phyloP scores from a whole-genome alignment of 495 filamentous ascomycete species.

The Trichoderma parareesei region DNA sequence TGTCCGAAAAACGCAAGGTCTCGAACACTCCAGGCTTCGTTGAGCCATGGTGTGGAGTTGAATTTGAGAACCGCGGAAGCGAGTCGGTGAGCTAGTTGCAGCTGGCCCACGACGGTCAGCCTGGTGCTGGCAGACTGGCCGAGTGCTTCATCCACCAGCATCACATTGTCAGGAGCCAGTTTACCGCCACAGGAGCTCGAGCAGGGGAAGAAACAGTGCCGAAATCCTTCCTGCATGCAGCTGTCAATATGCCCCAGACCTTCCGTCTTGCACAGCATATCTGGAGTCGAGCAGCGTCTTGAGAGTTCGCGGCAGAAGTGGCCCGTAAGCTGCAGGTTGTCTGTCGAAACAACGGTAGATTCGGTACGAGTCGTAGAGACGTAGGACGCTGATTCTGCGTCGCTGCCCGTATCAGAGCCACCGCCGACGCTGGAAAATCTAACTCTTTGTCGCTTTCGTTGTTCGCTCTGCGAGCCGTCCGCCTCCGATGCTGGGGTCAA shows the following conservation, averaged over 20 bases:
- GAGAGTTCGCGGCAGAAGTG: conserved; percentile 13
- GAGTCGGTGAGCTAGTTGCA: conserved; percentile 14
- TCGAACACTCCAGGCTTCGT: conserved; percentile 14
- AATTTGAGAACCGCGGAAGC: conserved; percentile 15
- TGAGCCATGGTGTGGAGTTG: conserved; percentile 16
- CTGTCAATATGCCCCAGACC: conserved; percentile 13
- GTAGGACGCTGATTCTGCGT: not conserved
- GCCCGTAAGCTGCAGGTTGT: not conserved
- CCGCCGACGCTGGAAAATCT: not conserved
- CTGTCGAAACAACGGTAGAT: not conserved
- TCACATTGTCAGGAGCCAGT: not conserved
- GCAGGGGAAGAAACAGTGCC: conserved; percentile 16
- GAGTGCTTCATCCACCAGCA: conserved; percentile 12
- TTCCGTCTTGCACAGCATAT: not conserved
- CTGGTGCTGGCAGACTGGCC: conserved; percentile 1
- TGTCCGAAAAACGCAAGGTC: conserved; percentile 15
- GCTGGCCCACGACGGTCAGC: conserved; percentile 13
- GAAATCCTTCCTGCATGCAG: conserved; percentile 11
- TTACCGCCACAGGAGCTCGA: not conserved
- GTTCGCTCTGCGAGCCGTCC: not conserved
- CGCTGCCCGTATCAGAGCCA: not conserved
- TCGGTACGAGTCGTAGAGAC: not conserved
- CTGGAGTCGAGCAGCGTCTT: not conserved
- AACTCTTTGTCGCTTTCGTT: not conserved
- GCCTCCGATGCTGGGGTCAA: not conserved